Evolutionary conservation across 306 rosid genomes (phyloP).

Genomic region (Ormosia semicastrata): DNA sequence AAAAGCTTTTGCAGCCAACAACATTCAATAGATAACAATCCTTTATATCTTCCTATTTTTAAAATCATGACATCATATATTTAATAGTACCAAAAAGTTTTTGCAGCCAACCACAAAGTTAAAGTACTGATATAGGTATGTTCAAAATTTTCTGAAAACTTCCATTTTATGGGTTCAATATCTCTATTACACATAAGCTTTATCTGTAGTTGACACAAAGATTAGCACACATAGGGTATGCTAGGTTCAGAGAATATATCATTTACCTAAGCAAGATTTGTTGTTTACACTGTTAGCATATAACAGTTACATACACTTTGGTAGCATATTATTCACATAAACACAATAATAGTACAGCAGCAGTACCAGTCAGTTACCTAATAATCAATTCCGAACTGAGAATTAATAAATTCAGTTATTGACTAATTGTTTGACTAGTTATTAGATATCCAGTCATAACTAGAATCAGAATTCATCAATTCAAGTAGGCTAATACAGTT

Average conservation of each 20-base stretch:
- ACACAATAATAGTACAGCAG: background rate
- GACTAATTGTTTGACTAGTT: background rate
- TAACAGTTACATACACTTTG: background rate
- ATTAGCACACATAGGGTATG: background rate
- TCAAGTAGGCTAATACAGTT: background rate
- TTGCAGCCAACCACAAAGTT: background rate
- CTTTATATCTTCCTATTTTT: background rate
- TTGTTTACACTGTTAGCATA: background rate
- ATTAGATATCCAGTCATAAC: background rate
- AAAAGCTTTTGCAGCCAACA: background rate
- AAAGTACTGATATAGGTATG: background rate
- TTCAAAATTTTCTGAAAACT: background rate
- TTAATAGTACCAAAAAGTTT: background rate
- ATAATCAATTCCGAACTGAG: constrained; percentile 2
- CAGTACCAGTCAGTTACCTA: background rate
- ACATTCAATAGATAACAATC: background rate
- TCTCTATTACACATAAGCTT: too few relatives aligned
- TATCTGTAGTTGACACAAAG: background rate
- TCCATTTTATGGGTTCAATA: background rate
- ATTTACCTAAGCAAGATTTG: background rate
- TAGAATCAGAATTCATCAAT: background rate
- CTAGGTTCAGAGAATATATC: background rate
- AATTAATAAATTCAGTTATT: background rate
- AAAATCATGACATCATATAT: background rate
- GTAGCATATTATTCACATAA: background rate